These are phyloP conservation scores for Lactifluus echinatus DNA, from an alignment of 768 basidiomycete genomes.

Conservation along the genomic window DNA sequence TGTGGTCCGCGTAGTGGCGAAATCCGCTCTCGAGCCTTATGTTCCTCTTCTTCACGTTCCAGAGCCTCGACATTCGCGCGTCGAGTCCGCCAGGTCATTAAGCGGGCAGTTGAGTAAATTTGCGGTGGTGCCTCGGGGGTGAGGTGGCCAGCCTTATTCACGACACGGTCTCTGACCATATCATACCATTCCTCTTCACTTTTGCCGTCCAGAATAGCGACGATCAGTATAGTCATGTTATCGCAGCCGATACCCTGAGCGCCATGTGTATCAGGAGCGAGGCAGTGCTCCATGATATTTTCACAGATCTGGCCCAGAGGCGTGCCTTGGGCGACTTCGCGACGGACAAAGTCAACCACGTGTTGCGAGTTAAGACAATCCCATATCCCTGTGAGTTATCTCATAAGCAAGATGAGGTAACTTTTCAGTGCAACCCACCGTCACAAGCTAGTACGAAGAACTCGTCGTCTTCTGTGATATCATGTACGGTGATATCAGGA, in stretches of 20 bases:
- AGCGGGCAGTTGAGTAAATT: slow-evolving; percentile 58
- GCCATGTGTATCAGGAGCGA: slow-evolving; percentile 87
- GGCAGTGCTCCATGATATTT: slow-evolving; percentile 83
- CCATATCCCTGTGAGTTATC: slow-evolving; percentile 76
- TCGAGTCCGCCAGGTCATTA: slow-evolving; percentile 55
- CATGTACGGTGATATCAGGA: slow-evolving; percentile 82
- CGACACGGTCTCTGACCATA: slow-evolving; percentile 81
- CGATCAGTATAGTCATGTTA: slow-evolving; percentile 95
- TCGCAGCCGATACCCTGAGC: slow-evolving; percentile 95
- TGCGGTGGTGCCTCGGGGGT: slow-evolving; percentile 74
- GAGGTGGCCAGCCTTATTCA: slow-evolving; percentile 61
- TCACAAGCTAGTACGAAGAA: slow-evolving; percentile 97
- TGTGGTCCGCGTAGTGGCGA: background rate
- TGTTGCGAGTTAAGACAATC: slow-evolving; percentile 93
- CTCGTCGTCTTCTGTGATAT: slow-evolving; percentile 83
- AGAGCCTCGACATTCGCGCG: slow-evolving; percentile 38
- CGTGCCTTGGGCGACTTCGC: slow-evolving; percentile 70
- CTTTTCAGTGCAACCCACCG: slow-evolving; percentile 42
- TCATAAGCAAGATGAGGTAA: slow-evolving; percentile 12
- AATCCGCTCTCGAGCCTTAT: slow-evolving; percentile 3
- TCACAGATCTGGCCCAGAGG: slow-evolving; percentile 79
- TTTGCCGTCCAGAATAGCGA: slow-evolving; percentile 79
- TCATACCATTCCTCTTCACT: slow-evolving; percentile 89
- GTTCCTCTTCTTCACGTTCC: slow-evolving; percentile 36
- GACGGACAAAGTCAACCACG: slow-evolving; percentile 81